Base-by-base conservation (phyloP, 139 green algal species). In the Tetradesmus obliquus region DNA sequence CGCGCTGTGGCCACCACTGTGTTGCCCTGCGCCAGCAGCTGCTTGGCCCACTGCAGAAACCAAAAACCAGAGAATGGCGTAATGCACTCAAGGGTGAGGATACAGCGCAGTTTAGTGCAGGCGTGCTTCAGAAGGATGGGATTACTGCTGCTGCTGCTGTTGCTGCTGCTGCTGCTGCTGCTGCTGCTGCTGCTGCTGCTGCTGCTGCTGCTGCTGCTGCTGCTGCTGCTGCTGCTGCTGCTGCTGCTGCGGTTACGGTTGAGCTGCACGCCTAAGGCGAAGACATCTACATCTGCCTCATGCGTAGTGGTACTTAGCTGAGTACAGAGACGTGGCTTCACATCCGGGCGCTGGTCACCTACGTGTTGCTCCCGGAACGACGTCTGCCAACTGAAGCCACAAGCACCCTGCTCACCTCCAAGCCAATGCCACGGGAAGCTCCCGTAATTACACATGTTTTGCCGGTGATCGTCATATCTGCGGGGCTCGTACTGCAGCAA, bases 21-120 rank as follows among this genome's bases (percentile, higher is more conserved):
- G 81, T 58, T 58, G 81, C 32, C 81, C 54, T 86, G 81, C 53
- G 45, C 5, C 20, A 84, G 79, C 45, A 84, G 45, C 10, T 54
- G 10, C 79, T 84, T 84, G 10, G 45, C 79, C 79, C 79, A 84
- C 79, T 84, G 45, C 79, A 84, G 45, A 9, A 9, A 55, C 79
- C 22, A 45, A 10, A 51, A 55, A 9, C 15, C 6, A 51, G 32
- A 19, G 76, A 2, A 13, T 53, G 76, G 24, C 76, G 32, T 6
- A 15, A 53, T 13, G 32, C 12, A n/a, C 12, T 13, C 12, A 10
- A 19, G 8, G 15, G 74, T 82, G 74, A 45, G 74, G 9, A 9
- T 32, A 24, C 15, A 45, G 74, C 74, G 15, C 74, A 19, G 22
- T 82, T 12, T 82, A 45, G 22, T 53, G 24, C 32, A 55, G 76